Conservation (phyloP, 352 stramenopile genomes). For the Phytophthora aleatoria region DNA sequence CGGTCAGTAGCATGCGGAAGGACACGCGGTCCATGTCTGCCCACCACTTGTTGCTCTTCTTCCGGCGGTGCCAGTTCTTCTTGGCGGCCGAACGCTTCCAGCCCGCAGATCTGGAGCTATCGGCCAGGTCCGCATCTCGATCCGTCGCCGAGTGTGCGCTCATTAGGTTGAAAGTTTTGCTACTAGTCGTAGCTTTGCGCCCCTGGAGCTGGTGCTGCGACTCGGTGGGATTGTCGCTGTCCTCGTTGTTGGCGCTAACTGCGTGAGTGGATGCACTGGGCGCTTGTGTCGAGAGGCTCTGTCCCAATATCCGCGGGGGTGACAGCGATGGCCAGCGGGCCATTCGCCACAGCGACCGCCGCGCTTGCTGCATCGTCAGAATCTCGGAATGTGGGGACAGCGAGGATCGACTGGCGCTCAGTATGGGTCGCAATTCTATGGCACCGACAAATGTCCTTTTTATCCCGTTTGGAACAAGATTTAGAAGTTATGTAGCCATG, state of each 20-base stretch:
- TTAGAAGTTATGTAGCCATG: constrained; percentile 3
- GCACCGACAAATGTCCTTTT: not conserved
- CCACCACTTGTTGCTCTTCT: constrained; percentile 49
- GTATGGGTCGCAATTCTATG: not conserved
- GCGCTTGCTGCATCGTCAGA: constrained; percentile 27
- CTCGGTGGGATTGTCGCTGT: constrained; percentile 9
- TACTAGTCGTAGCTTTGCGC: constrained; percentile 22
- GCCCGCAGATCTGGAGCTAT: not conserved
- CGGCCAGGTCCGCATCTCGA: not conserved
- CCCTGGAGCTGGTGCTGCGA: constrained; percentile 1
- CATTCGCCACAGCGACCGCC: constrained; percentile 27
- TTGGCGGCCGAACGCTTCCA: not conserved
- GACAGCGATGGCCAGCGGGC: constrained; percentile 10
- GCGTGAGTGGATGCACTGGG: constrained; percentile 4
- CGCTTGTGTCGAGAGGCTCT: constrained; percentile 7
- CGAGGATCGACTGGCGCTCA: constrained; percentile 9
- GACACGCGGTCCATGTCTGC: constrained; percentile 63
- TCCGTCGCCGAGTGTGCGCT: not conserved
- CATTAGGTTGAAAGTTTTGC: constrained; percentile 32
- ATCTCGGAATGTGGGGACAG: constrained; percentile 19
- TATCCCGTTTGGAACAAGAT: not conserved
- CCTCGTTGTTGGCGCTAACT: constrained; percentile 1
- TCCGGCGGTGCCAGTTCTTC: constrained; percentile 9
- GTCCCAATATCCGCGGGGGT: constrained; percentile 3
- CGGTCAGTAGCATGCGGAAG: constrained; percentile 61